phyloP scores from a whole-genome alignment of 2,329 filamentous ascomycete species.

The Teratosphaeria gauchensis region DNA sequence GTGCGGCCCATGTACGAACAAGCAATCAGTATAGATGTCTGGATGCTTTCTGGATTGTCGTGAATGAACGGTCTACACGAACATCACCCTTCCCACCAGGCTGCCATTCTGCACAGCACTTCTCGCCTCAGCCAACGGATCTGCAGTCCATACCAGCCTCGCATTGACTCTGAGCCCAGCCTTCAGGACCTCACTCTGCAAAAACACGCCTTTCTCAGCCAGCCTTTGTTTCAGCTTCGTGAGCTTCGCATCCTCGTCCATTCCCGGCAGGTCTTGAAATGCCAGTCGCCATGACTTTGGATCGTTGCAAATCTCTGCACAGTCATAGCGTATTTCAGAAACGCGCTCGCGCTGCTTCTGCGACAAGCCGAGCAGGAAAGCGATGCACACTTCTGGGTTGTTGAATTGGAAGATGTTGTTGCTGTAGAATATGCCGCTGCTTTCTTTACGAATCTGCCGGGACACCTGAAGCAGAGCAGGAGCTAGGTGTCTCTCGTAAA shows the following conservation, averaged over 20 bases:
- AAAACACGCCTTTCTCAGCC: neutral
- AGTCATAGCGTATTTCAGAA: constrained; percentile 3
- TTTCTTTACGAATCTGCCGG: neutral
- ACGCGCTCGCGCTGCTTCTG: neutral
- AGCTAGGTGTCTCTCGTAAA: neutral
- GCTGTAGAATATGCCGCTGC: constrained; percentile 2
- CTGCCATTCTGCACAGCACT: neutral
- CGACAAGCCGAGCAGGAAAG: neutral
- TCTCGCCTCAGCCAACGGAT: constrained; percentile 1
- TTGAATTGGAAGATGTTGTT: constrained; percentile 2
- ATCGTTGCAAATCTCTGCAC: neutral
- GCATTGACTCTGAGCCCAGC: constrained; percentile 2
- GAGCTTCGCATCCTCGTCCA: constrained; percentile 3
- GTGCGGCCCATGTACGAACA: neutral
- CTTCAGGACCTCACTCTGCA: constrained; percentile 2
- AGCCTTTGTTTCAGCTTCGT: neutral
- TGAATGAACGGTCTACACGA: neutral
- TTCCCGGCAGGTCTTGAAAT: constrained; percentile 2
- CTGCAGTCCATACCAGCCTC: constrained; percentile 1
- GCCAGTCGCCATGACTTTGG: neutral
- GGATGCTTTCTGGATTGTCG: neutral
- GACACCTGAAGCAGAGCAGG: constrained; percentile 1
- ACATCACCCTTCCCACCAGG: constrained; percentile 4
- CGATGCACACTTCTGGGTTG: neutral
- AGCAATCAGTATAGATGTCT: neutral